Conservation (phyloP, 164 flowering plant genomes). For the Cinnamomum micranthum region DNA sequence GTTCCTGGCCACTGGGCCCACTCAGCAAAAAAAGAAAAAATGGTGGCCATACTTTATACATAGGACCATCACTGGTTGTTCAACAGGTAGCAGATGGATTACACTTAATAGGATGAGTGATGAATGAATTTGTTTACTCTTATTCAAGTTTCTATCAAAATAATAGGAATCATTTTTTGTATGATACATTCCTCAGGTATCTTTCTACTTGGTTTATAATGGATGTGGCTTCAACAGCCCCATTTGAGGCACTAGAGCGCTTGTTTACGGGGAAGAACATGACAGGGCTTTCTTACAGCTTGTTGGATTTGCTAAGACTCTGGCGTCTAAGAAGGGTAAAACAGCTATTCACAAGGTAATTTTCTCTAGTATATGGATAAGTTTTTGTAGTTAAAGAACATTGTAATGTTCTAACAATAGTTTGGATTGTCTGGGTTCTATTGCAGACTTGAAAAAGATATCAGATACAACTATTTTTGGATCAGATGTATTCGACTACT, state of each 20-base stretch:
- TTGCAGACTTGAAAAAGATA: slow-evolving; percentile 90
- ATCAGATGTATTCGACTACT: slow-evolving; percentile 75
- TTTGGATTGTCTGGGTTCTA: not conserved
- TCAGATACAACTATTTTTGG: slow-evolving; percentile 82
- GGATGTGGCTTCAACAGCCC: slow-evolving; percentile 91
- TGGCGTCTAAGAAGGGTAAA: slow-evolving; percentile 84
- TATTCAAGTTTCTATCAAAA: too few species aligned
- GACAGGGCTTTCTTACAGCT: slow-evolving; percentile 39
- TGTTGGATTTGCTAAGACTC: slow-evolving; percentile 72
- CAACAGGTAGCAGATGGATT: too few species aligned
- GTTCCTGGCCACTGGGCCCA: too few species aligned
- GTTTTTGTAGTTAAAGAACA: too few species aligned
- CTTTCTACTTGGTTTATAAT: slow-evolving; percentile 82
- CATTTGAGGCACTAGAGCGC: slow-evolving; percentile 58
- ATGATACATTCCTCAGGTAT: slow-evolving; percentile 40
- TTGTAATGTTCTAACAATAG: not conserved
- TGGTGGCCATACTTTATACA: too few species aligned
- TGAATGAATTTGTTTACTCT: too few species aligned
- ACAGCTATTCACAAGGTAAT: slow-evolving; percentile 77
- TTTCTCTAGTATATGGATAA: not conserved
- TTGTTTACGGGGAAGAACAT: slow-evolving; percentile 49
- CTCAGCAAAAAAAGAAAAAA: too few species aligned
- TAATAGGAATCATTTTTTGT: not conserved
- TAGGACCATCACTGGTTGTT: too few species aligned
- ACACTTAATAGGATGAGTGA: too few species aligned